Base-by-base conservation (phyloP, 768 basidiomycete species). In the Leccinum obscurum region DNA sequence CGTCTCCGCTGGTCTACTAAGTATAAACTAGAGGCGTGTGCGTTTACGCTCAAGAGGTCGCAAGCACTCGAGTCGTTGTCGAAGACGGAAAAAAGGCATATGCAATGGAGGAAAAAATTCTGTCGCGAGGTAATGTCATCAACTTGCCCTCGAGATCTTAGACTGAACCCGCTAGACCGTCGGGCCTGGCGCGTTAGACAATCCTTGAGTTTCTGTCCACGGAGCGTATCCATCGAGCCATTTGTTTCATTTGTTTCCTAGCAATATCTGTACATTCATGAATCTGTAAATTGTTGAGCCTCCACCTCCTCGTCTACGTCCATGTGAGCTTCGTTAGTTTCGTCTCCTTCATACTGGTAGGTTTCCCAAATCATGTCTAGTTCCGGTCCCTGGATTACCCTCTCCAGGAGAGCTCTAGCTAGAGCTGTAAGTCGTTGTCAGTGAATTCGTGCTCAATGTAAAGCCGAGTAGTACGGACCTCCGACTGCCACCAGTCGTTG, bases 311-410 rank as follows among this genome's bases (percentile, higher is more conserved):
- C 85, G 41, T 82, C 86, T 63, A 84, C 83, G 37, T 86, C 85
- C 50, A 76, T 76, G 28, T 50, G 64, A 17, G 50, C 35, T 8
- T 76, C 77, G 64, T 72, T 76, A 13, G 71, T 73, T 24, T 77
- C 75, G 20, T 82, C 80, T 49, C 69, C 69, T 13, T 82, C 79
- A 17, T 74, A 69, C 60, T 86, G 83, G 68, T 83, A 88, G 9
- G 83, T 83, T 58, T 77, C 79, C 83, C 85, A 89, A 24, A 88
- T 79, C 52, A 76, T 78, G 62, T 89, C 88, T n/a, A 79, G 76
- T 65, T 90, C 87, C 7, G 88, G 88, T 0, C 88, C 88, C 66
- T 87, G 86, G 28, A 89, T 82, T n/a, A 89, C 84, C 22, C 81
- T 71, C 57, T 89, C 87, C 53, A 90, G 71, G 20, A 90, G 78